phyloP scores from a whole-genome alignment of 257 asterid species.

The Lantana camara region DNA sequence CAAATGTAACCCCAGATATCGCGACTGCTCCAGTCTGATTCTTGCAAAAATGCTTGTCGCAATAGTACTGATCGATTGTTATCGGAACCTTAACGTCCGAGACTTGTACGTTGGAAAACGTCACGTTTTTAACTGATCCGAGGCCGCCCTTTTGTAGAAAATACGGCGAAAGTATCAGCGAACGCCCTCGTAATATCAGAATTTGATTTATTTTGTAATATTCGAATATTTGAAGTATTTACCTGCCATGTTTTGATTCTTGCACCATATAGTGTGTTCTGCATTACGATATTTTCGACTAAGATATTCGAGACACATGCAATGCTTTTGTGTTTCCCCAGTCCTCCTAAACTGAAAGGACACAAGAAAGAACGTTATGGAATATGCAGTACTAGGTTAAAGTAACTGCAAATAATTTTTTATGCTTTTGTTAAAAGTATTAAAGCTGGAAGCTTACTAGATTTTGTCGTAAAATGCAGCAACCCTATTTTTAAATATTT shows the following conservation, averaged over 20 bases:
- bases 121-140: conserved; percentile 65
- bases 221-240: neutral
- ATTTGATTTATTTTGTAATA: too few species aligned
- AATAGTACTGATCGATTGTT: conserved; percentile 75
- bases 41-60: conserved; percentile 67
- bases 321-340: conserved; percentile 59
- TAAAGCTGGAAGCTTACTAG: too few species aligned
- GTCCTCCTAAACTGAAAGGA: conserved; percentile 70
- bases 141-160: conserved; percentile 57
- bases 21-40: conserved; percentile 77
- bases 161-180: neutral
- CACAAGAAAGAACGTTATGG: neutral
- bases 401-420: too few species aligned
- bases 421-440: too few species aligned
- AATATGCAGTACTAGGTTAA: neutral
- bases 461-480: too few species aligned
- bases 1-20: conserved; percentile 54
- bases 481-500: too few species aligned
- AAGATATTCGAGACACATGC: conserved; percentile 79
- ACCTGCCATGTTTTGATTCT: conserved; percentile 98
- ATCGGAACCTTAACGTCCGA: conserved; percentile 65
- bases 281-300: conserved; percentile 57
- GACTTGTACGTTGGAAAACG: conserved; percentile 63
- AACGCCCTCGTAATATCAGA: too few species aligned
- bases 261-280: conserved; percentile 70